Evolutionary conservation across 148 eudicot genomes (phyloP).

Genomic region (Chenopodium album): DNA sequence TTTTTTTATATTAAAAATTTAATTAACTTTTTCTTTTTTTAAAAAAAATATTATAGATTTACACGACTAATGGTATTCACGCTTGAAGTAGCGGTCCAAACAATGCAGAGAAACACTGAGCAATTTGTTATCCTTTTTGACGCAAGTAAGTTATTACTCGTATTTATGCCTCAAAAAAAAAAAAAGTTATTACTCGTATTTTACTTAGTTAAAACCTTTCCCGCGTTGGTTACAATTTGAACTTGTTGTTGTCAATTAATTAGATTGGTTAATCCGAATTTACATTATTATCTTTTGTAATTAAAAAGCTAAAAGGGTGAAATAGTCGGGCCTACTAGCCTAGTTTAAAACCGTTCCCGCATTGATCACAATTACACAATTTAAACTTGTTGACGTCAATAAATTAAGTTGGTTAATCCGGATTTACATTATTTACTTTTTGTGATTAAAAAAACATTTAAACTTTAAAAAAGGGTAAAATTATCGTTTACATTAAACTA

Average conservation of each 20-base stretch:
- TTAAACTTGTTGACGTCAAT: no score
- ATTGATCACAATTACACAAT: no score
- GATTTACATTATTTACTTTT: no score
- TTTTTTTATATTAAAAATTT: no score
- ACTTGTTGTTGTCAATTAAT: no score
- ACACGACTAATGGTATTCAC: slow-evolving; percentile 89
- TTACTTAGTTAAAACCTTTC: slow-evolving; percentile 13
- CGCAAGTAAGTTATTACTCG: slow-evolving; percentile 62
- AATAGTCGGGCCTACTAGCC: slow-evolving; percentile 3
- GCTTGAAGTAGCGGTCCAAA: slow-evolving; percentile 93
- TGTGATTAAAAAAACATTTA: no score
- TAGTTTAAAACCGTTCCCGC: no score
- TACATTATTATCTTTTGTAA: no score
- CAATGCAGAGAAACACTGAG: slow-evolving; percentile 70
- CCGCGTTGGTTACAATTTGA: slow-evolving; percentile 10
- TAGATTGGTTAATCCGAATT: no score
- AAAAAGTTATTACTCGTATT: slow-evolving; percentile 32
- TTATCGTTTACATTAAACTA: no score
- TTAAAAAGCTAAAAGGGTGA: slow-evolving; percentile 21
- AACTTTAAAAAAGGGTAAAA: no score
- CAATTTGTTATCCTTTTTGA: slow-evolving; percentile 85
- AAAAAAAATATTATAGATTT: slow-evolving; percentile 37
- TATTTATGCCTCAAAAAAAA: neutral
- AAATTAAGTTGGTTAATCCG: no score
- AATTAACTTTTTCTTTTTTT: neutral